Evolutionary conservation across 768 basidiomycete genomes (phyloP).

Genomic region (Panaeolus papilionaceus): DNA sequence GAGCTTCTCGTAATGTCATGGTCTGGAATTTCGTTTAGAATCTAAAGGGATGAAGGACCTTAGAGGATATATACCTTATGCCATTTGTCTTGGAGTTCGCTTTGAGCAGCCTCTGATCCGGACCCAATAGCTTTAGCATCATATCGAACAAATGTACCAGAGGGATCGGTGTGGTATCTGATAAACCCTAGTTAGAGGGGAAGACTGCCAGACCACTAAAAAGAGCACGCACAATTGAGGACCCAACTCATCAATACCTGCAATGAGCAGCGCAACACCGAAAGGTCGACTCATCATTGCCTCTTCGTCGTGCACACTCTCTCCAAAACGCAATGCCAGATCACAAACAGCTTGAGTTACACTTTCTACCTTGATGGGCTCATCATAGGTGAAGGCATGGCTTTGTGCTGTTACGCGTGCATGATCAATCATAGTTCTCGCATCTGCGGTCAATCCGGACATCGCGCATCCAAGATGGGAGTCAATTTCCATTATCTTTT

Average conservation of each 20-base stretch:
- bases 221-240: constrained; percentile 84
- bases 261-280: constrained; percentile 96
- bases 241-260: constrained; percentile 95
- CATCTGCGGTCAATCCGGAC: constrained; percentile 97
- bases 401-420: constrained; percentile 96
- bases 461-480: constrained; percentile 95
- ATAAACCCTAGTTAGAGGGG: neutral
- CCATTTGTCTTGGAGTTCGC: constrained; percentile 96
- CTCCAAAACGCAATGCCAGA: constrained; percentile 94
- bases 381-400: constrained; percentile 97
- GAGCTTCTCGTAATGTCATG: constrained; percentile 91
- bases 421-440: constrained; percentile 99
- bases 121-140: constrained; percentile 99
- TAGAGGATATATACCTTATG: constrained; percentile 66
- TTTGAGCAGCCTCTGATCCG: constrained; percentile 97
- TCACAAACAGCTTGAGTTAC: constrained; percentile 98
- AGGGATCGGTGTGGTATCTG: constrained; percentile 98
- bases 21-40: constrained; percentile 53
- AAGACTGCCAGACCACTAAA: neutral
- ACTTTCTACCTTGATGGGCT: constrained; percentile 96
- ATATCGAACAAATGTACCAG: constrained; percentile 95
- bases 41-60: neutral
- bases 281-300: constrained; percentile 99
- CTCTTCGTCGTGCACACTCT: constrained; percentile 98
- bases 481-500: constrained; percentile 99